Base-by-base conservation (phyloP, 2,329 filamentous ascomycete species). In the Diaporthe sp. region DNA sequence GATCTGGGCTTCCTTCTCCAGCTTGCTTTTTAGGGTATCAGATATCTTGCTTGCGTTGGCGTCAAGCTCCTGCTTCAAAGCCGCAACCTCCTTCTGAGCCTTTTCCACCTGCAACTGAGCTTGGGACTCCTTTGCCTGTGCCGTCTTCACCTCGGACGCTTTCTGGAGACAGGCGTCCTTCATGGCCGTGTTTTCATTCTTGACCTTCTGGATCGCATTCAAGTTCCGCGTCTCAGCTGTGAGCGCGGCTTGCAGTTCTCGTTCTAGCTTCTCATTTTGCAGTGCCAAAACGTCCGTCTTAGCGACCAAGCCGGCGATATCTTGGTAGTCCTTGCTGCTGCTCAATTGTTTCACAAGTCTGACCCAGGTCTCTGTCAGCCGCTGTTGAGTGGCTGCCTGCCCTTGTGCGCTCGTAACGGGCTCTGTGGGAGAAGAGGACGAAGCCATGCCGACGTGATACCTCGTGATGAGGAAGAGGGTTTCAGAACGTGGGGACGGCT, bases 1-100 rank as follows among this genome's bases (percentile, higher is more conserved):
- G 22, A 53, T 15, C 12, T 25, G 51, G 51, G 51, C 10, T 13
- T 53, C 51, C 12, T 10, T 53, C 4, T 53, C n/a, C n/a, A 12
- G n/a, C n/a, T 53, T 53, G 51, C 51, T 53, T n/a, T 28, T 53
- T n/a, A 53, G 9, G 10, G 51, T 53, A n/a, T 53, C 51, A 4
- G 51, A 53, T 53, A 53, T 53, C 51, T 53, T 28, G 51, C 51
- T 53, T n/a, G 51, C 51, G 51, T 53, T 53, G 51, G n/a, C n/a
- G 4, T 28, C 4, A 13, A 53, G 51, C 51, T 53, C n/a, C 12
- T 53, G n/a, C 10, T 53, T 25, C 12, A 53, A 10, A 17, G 12
- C n/a, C 3, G n/a, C n/a, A 4, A 53, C 10, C n/a, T 53, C 10
- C 17, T 25, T 25, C 51, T n/a, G n/a, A 53, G 51, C 4, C n/a